phyloP scores from a whole-genome alignment of 768 basidiomycete species.

The Melanogaster broomeanus region DNA sequence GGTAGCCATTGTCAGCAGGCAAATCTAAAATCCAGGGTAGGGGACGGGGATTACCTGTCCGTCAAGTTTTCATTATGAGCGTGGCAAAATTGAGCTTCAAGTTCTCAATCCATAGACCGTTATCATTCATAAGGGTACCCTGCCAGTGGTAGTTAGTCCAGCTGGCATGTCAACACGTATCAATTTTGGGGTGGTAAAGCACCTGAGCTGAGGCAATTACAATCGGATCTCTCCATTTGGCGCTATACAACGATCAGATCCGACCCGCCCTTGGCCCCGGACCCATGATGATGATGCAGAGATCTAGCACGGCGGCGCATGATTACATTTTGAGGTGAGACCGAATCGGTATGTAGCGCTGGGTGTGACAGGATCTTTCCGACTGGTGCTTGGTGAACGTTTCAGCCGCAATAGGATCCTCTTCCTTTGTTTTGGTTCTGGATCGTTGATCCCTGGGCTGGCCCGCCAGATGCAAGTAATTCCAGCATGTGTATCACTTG shows the following conservation, averaged over 20 bases:
- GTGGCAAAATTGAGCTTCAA: conserved; percentile 15
- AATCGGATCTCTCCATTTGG: conserved; percentile 1
- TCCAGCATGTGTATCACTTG: conserved; percentile 26
- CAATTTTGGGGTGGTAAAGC: neutral
- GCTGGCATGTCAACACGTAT: neutral
- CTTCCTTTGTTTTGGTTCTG: conserved; percentile 6
- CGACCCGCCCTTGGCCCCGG: conserved; percentile 46
- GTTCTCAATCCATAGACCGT: conserved; percentile 6
- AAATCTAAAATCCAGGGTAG: conserved; percentile 29
- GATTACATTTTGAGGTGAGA: conserved; percentile 8
- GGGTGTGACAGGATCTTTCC: conserved; percentile 21
- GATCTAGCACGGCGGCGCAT: neutral
- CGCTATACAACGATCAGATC: conserved; percentile 54
- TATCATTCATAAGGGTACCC: no score
- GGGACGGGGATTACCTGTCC: conserved; percentile 32
- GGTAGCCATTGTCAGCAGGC: conserved; percentile 15
- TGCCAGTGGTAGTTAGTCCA: conserved; percentile 4
- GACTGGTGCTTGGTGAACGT: conserved; percentile 24
- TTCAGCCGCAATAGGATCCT: conserved; percentile 18
- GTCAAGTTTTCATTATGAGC: conserved; percentile 19
- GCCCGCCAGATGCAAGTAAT: conserved; percentile 2
- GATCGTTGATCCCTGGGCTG: conserved; percentile 2
- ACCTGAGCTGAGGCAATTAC: neutral
- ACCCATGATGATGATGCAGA: no score
- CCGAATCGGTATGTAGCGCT: neutral